phyloP scores from a whole-genome alignment of 1,139 yeast species.

The Wickerhamomyces sp. region DNA sequence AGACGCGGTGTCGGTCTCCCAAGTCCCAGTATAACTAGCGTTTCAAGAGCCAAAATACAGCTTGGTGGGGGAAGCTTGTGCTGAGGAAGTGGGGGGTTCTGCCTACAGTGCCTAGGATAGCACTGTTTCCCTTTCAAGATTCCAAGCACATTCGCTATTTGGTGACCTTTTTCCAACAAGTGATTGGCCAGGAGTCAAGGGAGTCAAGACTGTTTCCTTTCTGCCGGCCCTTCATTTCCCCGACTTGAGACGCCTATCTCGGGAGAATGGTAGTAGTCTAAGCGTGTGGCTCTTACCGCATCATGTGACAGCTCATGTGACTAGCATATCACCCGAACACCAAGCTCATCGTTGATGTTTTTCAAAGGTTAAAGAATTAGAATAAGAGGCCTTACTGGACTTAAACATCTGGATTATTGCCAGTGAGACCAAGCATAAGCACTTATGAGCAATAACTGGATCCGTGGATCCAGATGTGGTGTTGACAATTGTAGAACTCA shows the following conservation, averaged over 20 bases:
- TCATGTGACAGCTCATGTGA: not conserved
- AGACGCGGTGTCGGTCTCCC: not conserved
- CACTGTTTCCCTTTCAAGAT: no score
- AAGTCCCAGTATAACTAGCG: no score
- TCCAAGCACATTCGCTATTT: not conserved
- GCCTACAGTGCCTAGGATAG: no score
- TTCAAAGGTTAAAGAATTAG: no score
- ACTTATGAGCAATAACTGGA: not conserved
- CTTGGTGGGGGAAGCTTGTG: no score
- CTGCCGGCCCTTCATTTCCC: not conserved
- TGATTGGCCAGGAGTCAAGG: not conserved
- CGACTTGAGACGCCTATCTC: not conserved
- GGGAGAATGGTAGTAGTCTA: not conserved
- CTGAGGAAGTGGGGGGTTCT: no score
- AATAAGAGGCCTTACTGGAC: no score
- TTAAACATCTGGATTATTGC: not conserved
- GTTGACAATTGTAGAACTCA: slow-evolving; percentile 82
- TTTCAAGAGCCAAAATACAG: no score
- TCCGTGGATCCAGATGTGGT: slow-evolving; percentile 75
- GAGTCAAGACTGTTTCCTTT: no score
- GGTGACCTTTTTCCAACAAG: not conserved
- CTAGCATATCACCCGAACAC: not conserved
- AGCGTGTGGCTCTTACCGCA: not conserved
- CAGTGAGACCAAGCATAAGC: not conserved
- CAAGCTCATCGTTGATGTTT: not conserved